Evolutionary conservation across 2,329 filamentous ascomycete species (phyloP).

Genomic region (Hymenoscyphus albidus): DNA sequence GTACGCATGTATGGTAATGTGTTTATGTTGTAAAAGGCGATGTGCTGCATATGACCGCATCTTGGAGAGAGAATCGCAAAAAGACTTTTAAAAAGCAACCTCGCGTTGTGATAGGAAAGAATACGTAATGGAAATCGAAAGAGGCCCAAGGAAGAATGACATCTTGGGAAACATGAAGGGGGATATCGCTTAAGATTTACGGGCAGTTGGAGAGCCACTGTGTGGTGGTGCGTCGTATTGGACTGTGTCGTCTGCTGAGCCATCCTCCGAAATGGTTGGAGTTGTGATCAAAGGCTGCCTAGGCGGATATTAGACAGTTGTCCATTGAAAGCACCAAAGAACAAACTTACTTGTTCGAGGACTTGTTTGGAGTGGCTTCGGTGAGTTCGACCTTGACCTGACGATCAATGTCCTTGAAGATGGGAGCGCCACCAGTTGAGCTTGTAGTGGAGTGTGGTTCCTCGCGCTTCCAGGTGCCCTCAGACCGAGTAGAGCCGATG

Average conservation of each 20-base stretch:
- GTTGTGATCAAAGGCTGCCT: conserved; percentile 23
- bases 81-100: neutral
- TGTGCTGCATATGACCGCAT: conserved; percentile 19
- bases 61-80: conserved; percentile 18
- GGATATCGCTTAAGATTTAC: conserved; percentile 26
- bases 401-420: conserved; percentile 35
- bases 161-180: neutral
- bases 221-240: conserved; percentile 33
- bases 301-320: conserved; percentile 14
- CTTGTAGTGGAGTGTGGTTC: conserved; percentile 9
- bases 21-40: conserved; percentile 26
- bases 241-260: conserved; percentile 33
- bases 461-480: conserved; percentile 36
- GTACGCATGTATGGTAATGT: conserved; percentile 28
- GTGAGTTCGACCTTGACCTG: conserved; percentile 29
- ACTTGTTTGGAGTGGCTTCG: conserved; percentile 28
- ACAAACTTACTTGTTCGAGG: conserved; percentile 29
- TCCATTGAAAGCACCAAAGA: neutral
- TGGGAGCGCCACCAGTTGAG: conserved; percentile 22
- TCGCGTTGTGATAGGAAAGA: conserved; percentile 3
- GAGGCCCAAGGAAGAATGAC: conserved; percentile 1
- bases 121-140: conserved; percentile 2
- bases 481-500: conserved; percentile 28
- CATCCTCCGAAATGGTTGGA: conserved; percentile 34
- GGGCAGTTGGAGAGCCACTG: conserved; percentile 31